A percentile compares a stretch with the other conserved stretches of the same genome.
Evolutionary conservation across 2,329 filamentous ascomycete genomes (phyloP).

Genomic region (Talaromyces sp.): DNA sequence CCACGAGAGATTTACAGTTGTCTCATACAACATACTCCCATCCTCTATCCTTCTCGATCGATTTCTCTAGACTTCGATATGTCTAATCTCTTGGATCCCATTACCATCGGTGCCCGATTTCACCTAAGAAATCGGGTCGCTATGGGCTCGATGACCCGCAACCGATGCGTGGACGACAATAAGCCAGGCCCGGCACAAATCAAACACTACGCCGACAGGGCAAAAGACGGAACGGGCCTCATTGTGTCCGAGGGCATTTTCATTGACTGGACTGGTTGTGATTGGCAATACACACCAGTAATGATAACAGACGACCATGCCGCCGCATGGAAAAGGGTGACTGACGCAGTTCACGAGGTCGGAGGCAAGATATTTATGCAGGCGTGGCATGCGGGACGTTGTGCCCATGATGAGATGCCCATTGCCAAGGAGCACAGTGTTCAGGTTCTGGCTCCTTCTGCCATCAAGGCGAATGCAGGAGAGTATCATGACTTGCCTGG

Average conservation of each 20-base stretch:
- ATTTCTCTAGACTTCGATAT: background rate
- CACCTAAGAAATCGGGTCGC: constrained; percentile 16
- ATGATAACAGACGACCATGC: constrained; percentile 18
- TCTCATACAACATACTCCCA: background rate
- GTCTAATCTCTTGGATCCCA: background rate
- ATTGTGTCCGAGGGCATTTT: constrained; percentile 21
- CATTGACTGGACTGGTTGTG: constrained; percentile 17
- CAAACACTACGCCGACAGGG: constrained; percentile 19
- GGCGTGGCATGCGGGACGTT: constrained; percentile 22
- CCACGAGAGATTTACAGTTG: background rate
- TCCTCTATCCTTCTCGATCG: background rate
- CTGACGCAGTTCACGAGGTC: constrained; percentile 18
- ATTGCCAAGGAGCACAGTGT: constrained; percentile 15
- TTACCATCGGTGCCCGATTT: background rate
- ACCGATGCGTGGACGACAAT: constrained; percentile 19
- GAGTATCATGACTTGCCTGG: constrained; percentile 17
- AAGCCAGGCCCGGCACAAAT: constrained; percentile 16
- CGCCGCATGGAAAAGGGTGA: constrained; percentile 18
- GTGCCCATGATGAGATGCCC: constrained; percentile 21
- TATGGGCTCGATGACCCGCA: constrained; percentile 25
- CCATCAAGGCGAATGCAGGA: constrained; percentile 14
- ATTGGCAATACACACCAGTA: constrained; percentile 19
- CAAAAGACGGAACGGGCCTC: constrained; percentile 17
- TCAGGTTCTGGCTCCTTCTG: constrained; percentile 18
- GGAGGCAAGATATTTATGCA: constrained; percentile 21